A percentile compares a stretch with the other conserved stretches of the same genome.
Conservation (phyloP, 345 rosid species). For the Ceriops zippeliana region DNA sequence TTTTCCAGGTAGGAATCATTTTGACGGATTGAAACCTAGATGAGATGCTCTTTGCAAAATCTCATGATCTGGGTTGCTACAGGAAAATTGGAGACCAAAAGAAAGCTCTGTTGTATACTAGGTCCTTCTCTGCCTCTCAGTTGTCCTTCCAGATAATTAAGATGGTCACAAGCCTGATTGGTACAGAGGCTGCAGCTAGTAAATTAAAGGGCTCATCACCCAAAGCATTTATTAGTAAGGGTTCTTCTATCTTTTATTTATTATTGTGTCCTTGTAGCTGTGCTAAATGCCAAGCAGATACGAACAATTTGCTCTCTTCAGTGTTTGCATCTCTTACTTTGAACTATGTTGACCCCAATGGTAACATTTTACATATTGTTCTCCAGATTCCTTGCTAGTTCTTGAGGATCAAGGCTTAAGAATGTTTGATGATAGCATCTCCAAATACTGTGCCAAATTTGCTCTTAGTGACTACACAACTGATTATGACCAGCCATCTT, state of each 20-base stretch:
- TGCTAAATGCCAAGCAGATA: too few species aligned
- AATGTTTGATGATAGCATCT: slow-evolving; percentile 35
- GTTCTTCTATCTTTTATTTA: neutral
- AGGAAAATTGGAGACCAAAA: slow-evolving; percentile 46
- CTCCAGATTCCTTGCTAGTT: slow-evolving; percentile 40
- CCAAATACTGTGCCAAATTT: slow-evolving; percentile 37
- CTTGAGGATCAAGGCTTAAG: slow-evolving; percentile 44
- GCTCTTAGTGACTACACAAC: slow-evolving; percentile 27
- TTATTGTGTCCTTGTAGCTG: neutral
- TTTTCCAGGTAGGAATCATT: slow-evolving; percentile 36
- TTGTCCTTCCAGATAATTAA: slow-evolving; percentile 36
- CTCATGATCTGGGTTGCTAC: slow-evolving; percentile 15
- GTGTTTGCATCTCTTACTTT: neutral
- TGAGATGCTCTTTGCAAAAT: neutral
- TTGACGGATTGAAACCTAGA: slow-evolving; percentile 7
- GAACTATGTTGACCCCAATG: neutral
- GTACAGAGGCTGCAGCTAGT: slow-evolving; percentile 31
- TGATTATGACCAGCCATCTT: slow-evolving; percentile 19
- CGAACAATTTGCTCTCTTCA: too few species aligned
- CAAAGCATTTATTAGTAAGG: slow-evolving; percentile 47
- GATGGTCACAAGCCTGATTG: slow-evolving; percentile 28
- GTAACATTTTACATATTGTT: slow-evolving; percentile 7
- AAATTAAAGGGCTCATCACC: slow-evolving; percentile 39
- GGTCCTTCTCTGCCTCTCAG: slow-evolving; percentile 40
- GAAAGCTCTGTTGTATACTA: slow-evolving; percentile 36